Percentiles rank a stretch among this genome's conserved stretches.
Evolutionary conservation across 148 eudicot species (phyloP).

Genomic region (Spergularia marina): DNA sequence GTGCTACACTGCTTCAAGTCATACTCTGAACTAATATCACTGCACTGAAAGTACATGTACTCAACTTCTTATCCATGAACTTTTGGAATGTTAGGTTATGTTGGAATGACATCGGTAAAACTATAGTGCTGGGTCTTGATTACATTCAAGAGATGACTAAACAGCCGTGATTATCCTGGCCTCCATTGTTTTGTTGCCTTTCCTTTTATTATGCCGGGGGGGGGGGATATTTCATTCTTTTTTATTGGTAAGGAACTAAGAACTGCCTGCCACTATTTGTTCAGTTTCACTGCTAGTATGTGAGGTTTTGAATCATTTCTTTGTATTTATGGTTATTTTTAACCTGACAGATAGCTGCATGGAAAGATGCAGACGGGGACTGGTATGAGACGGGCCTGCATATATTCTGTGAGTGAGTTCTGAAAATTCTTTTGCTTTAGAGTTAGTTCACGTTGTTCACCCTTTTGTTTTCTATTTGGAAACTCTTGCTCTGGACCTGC

Average conservation of each 20-base stretch:
- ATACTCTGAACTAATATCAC: background rate
- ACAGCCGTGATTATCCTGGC: too few species aligned
- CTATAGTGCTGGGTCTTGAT: too few species aligned
- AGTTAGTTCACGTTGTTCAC: background rate
- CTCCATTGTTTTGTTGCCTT: too few species aligned
- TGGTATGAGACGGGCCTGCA: slow-evolving; percentile 99
- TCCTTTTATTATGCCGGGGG: background rate
- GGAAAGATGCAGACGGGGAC: slow-evolving; percentile 97
- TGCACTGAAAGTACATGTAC: background rate
- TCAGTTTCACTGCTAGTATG: background rate
- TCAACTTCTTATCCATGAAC: background rate
- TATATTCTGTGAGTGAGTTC: slow-evolving; percentile 81
- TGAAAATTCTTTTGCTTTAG: background rate
- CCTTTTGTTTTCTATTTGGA: background rate
- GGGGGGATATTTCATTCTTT: background rate
- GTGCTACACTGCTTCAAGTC: background rate
- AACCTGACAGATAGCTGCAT: slow-evolving; percentile 74
- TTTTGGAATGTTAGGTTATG: too few species aligned
- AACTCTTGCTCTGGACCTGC: background rate
- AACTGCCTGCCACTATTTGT: background rate
- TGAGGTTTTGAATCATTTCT: background rate
- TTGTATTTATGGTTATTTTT: slow-evolving; percentile 5
- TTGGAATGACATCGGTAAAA: too few species aligned
- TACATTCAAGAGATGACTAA: too few species aligned
- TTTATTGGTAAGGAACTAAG: background rate